Conservation (phyloP, 768 basidiomycete genomes). For the Coprinellus micaceus region DNA sequence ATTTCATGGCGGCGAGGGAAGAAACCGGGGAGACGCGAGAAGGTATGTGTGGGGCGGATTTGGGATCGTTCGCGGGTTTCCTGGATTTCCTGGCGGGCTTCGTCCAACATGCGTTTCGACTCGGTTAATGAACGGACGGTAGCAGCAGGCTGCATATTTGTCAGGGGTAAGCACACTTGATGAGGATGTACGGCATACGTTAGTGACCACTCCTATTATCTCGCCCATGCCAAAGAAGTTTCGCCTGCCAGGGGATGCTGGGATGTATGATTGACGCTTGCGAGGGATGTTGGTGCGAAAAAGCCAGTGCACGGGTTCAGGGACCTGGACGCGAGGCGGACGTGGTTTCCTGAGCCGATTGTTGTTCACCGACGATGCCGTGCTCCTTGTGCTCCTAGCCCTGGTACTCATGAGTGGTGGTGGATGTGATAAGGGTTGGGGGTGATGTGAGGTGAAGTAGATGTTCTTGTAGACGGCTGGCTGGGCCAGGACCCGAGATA, state of each 20-base stretch:
- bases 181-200: constrained; percentile 44
- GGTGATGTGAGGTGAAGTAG: constrained; percentile 10
- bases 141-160: constrained; percentile 53
- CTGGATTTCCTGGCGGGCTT: constrained; percentile 69
- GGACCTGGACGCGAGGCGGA: constrained; percentile 18
- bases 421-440: too few species aligned
- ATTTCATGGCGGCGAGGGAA: constrained; percentile 66
- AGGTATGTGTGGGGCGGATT: constrained; percentile 70
- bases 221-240: constrained; percentile 81
- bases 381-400: constrained; percentile 11
- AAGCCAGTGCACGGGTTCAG: constrained; percentile 61
- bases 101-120: constrained; percentile 69
- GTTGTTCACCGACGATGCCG: constrained; percentile 18
- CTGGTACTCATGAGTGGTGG: constrained; percentile 12
- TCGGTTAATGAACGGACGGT: constrained; percentile 79
- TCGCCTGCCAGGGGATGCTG: constrained; percentile 59
- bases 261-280: constrained; percentile 55
- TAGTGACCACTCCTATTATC: constrained; percentile 68
- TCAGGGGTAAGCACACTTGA: neutral
- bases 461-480: neutral
- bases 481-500: constrained; percentile 11
- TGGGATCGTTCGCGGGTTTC: constrained; percentile 66
- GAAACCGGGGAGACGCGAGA: constrained; percentile 73
- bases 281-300: constrained; percentile 73
- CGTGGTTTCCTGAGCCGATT: constrained; percentile 21